Evolutionary conservation across 768 basidiomycete genomes (phyloP).

Genomic region (Lenzites betulinus): DNA sequence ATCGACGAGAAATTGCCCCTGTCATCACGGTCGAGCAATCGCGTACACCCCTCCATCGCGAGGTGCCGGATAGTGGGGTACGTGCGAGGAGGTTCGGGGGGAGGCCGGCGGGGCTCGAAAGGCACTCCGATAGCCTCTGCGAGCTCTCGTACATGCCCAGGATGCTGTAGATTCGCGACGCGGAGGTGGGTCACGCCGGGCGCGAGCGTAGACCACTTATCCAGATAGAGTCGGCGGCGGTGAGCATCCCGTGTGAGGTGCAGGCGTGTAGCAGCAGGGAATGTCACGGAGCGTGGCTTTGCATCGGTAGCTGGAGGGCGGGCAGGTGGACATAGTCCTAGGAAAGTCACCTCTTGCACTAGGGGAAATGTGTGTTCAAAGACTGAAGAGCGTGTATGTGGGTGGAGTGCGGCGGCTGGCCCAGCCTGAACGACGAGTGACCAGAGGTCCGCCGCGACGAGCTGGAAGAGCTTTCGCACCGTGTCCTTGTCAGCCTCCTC

Average conservation of each 20-base stretch:
- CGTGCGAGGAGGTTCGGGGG: background rate
- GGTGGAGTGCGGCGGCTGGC: background rate
- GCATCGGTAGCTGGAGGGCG: too few relatives aligned
- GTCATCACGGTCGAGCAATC: too few relatives aligned
- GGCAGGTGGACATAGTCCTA: background rate
- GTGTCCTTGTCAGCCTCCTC: background rate
- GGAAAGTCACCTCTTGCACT: background rate
- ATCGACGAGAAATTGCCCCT: too few relatives aligned
- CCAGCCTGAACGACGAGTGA: background rate
- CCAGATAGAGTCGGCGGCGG: background rate
- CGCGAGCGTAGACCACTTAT: background rate
- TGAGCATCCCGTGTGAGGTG: background rate
- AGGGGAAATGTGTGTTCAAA: background rate
- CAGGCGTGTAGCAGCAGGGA: background rate
- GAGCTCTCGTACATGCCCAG: background rate
- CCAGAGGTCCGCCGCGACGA: background rate
- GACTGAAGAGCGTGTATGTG: too few relatives aligned
- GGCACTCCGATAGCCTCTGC: background rate
- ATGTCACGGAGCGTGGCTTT: background rate
- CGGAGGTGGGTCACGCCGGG: background rate
- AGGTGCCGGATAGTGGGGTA: background rate
- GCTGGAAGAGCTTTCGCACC: background rate
- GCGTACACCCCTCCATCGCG: background rate
- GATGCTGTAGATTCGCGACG: too few relatives aligned
- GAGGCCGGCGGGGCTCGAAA: background rate